A percentile compares a stretch with the other conserved stretches of the same genome.
phyloP scores from a whole-genome alignment of 306 rosid species.

The Pueraria montana region DNA sequence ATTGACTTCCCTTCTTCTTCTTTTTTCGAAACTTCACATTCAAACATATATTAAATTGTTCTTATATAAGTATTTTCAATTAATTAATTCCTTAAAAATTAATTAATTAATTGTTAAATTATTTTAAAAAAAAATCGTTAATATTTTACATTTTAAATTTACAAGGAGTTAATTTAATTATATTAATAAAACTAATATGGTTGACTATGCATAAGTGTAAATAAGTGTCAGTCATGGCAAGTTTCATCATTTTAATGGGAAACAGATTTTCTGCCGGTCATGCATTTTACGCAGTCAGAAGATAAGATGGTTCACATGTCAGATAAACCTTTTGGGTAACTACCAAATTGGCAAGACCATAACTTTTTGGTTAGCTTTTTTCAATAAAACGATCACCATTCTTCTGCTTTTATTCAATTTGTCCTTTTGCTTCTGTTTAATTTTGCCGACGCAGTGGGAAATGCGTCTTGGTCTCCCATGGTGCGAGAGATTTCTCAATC shows the following conservation, averaged over 20 bases:
- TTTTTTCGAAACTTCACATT: too few species aligned
- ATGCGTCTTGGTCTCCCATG: too few species aligned
- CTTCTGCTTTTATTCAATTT: too few species aligned
- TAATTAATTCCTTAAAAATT: not conserved
- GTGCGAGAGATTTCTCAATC: too few species aligned
- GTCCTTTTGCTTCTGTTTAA: too few species aligned
- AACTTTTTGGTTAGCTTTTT: conserved; percentile 62
- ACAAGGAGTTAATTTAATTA: not conserved
- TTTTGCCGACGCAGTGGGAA: too few species aligned
- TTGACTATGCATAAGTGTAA: not conserved
- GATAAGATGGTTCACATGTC: not conserved
- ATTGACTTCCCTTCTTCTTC: not conserved
- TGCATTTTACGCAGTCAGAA: too few species aligned
- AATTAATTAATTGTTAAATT: not conserved
- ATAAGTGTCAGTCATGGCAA: not conserved
- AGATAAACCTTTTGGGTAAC: conserved; percentile 71
- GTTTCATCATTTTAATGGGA: not conserved
- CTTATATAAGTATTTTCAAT: too few species aligned
- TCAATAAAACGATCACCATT: not conserved
- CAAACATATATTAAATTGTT: not conserved
- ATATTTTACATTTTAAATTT: not conserved
- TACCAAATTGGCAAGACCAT: conserved; percentile 69
- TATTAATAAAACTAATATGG: not conserved
- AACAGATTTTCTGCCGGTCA: not conserved
- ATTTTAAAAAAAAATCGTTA: not conserved